Conservation (phyloP, 1,284 basidiomycete genomes). For the Ganoderma sinense region DNA sequence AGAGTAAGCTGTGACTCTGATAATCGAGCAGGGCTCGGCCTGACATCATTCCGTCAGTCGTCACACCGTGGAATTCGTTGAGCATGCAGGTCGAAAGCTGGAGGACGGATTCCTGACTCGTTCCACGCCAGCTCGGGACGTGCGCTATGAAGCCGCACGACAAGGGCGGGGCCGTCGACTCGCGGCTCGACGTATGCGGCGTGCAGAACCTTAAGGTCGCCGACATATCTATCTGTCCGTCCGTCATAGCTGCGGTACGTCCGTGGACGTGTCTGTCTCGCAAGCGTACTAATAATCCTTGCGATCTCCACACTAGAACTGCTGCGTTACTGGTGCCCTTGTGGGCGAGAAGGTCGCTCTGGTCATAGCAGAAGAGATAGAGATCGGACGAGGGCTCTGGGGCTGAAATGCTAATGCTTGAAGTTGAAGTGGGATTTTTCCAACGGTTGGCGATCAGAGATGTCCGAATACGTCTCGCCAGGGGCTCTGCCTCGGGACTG, state of each 20-base stretch:
- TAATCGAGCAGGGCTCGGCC: neutral
- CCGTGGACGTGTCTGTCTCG: neutral
- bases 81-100: neutral
- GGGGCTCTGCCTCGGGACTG: no score
- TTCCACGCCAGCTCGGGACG: constrained; percentile 57
- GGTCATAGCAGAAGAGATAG: constrained; percentile 50
- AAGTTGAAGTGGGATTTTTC: no score
- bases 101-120: neutral
- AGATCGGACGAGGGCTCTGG: neutral
- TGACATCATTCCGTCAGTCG: neutral
- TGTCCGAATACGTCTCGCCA: no score
- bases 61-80: constrained; percentile 59
- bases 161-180: constrained; percentile 67
- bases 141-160: constrained; percentile 65
- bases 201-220: constrained; percentile 65
- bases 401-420: no score
- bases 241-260: constrained; percentile 23
- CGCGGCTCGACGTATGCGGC: constrained; percentile 69
- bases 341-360: constrained; percentile 59
- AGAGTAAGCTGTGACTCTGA: constrained; percentile 31
- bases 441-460: no score
- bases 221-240: constrained; percentile 52
- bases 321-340: constrained; percentile 55
- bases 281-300: neutral
- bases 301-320: constrained; percentile 42